These are phyloP conservation scores for Mortierella sp. DNA, from an alignment of 371 early-diverging fungal genomes.

Conservation along the genomic window DNA sequence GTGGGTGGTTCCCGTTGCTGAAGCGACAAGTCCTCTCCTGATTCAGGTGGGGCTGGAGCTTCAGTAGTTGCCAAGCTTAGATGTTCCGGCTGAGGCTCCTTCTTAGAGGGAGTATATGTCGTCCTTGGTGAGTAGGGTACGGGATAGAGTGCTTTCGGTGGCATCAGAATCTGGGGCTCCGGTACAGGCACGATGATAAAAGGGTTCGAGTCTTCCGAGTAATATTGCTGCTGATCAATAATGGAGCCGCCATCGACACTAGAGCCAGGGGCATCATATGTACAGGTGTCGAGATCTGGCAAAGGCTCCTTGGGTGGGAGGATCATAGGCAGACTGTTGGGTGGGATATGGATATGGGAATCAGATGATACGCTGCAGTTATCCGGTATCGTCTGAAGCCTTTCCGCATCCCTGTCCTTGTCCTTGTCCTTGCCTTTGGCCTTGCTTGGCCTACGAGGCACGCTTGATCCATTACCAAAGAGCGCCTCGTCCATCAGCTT, in stretches of 20 bases:
- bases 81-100: constrained; percentile 10
- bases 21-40: not conserved
- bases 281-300: constrained; percentile 6
- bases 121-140: constrained; percentile 33
- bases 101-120: constrained; percentile 19
- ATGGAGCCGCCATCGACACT: constrained; percentile 4
- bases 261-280: not conserved
- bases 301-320: constrained; percentile 18
- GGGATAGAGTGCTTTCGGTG: constrained; percentile 17
- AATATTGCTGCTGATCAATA: constrained; percentile 1
- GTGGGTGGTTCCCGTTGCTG: constrained; percentile 3
- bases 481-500: constrained; percentile 47
- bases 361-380: too few relatives aligned
- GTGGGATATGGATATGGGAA: not conserved
- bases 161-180: too few relatives aligned
- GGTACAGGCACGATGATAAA: too few relatives aligned
- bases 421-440: constrained; percentile 20
- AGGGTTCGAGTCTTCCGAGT: not conserved
- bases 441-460: constrained; percentile 10
- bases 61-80: not conserved
- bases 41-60: not conserved
- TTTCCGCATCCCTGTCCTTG: not conserved
- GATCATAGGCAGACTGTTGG: not conserved
- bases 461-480: constrained; percentile 18
- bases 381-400: too few relatives aligned